phyloP scores from a whole-genome alignment of 768 basidiomycete species.

The Strobilomyces confusus region DNA sequence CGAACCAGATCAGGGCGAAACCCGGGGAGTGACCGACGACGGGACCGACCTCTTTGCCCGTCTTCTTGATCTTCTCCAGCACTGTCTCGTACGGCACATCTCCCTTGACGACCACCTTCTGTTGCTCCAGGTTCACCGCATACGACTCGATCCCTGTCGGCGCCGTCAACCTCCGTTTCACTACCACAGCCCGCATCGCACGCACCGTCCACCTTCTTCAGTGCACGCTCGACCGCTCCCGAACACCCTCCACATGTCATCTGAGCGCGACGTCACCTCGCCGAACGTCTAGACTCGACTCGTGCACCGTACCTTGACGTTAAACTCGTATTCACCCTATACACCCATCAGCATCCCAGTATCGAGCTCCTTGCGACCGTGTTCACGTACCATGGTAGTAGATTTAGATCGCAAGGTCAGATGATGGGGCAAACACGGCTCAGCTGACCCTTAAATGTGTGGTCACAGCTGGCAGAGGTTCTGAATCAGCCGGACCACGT shows the following conservation, averaged over 20 bases:
- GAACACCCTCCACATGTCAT: conserved; percentile 90
- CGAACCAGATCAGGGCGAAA: not conserved
- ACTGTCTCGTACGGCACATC: conserved; percentile 60
- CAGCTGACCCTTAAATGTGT: not conserved
- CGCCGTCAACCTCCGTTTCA: not conserved
- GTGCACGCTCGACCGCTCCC: conserved; percentile 70
- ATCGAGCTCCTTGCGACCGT: not conserved
- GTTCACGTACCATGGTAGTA: conserved; percentile 18
- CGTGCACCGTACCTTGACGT: conserved; percentile 63
- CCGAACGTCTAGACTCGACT: not conserved
- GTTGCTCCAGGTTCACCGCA: conserved; percentile 60
- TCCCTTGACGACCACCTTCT: conserved; percentile 69
- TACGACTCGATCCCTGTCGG: conserved; percentile 36
- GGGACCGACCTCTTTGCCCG: conserved; percentile 74
- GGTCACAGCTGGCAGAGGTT: too few species aligned
- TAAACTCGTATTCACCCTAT: conserved; percentile 57
- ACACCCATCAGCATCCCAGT: conserved; percentile 1
- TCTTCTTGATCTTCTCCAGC: conserved; percentile 78
- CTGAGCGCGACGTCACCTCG: conserved; percentile 34
- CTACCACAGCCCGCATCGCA: not conserved
- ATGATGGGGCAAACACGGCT: not conserved
- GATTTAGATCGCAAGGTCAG: conserved; percentile 3
- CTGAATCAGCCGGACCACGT: not conserved
- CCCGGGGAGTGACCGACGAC: not conserved
- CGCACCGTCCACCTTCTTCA: conserved; percentile 55